phyloP scores from a whole-genome alignment of 441 rosid species.

The Lepidium campestre region DNA sequence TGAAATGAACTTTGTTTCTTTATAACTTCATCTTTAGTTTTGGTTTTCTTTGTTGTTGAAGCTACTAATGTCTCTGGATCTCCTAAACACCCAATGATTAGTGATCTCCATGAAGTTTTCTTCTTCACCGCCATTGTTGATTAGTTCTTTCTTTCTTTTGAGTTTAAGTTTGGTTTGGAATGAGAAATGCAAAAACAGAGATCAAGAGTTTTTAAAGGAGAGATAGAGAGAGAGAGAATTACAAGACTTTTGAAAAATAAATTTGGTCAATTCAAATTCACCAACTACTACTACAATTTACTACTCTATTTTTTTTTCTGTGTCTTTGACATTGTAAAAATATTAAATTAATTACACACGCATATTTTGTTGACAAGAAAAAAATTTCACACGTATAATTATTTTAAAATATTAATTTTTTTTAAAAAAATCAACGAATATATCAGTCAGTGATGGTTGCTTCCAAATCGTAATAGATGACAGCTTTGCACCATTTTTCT shows the following conservation, averaged over 20 bases:
- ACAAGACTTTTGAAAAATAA: neutral
- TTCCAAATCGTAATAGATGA: too few relatives aligned
- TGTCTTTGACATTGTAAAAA: too few relatives aligned
- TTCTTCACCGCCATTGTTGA: slow-evolving; percentile 38
- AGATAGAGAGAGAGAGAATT: slow-evolving; percentile 3
- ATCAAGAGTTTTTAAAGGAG: slow-evolving; percentile 7
- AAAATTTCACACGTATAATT: too few relatives aligned
- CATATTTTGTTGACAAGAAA: too few relatives aligned
- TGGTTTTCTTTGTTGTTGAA: slow-evolving; percentile 7
- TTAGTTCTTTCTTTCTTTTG: neutral
- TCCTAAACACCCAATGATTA: slow-evolving; percentile 37
- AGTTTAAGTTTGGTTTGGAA: neutral
- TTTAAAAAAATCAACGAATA: too few relatives aligned
- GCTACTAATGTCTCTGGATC: slow-evolving; percentile 8
- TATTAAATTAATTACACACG: too few relatives aligned
- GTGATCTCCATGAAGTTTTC: slow-evolving; percentile 39
- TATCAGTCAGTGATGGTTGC: too few relatives aligned
- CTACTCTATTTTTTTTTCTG: neutral
- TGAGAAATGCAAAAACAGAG: neutral
- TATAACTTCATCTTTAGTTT: slow-evolving; percentile 23
- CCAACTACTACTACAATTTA: neutral
- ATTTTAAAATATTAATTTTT: too few relatives aligned
- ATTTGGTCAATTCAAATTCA: slow-evolving; percentile 13
- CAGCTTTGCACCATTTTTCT: too few relatives aligned
- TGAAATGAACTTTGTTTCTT: slow-evolving; percentile 39